These are phyloP conservation scores for Blastomyces parvus DNA, from an alignment of 2,329 filamentous ascomycete species.

Conservation along the genomic window DNA sequence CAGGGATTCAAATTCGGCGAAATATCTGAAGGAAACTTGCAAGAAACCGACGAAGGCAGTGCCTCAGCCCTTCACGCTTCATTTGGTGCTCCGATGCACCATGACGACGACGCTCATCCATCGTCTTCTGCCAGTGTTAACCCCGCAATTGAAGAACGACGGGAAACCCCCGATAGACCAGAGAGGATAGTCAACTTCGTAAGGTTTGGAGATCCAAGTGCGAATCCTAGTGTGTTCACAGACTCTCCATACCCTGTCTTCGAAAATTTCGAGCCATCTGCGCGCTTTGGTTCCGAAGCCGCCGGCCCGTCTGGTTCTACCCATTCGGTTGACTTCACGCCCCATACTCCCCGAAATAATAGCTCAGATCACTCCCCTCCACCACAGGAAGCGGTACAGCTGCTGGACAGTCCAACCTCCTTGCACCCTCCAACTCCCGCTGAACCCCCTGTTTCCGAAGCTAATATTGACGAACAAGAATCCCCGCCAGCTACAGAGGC, in stretches of 20 bases:
- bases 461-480: neutral
- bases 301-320: constrained; percentile 3
- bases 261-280: neutral
- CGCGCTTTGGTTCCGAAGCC: neutral
- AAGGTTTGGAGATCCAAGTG: neutral
- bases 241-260: constrained; percentile 2
- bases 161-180: neutral
- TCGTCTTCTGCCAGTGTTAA: neutral
- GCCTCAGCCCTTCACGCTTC: neutral
- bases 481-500: neutral
- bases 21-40: neutral
- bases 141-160: neutral
- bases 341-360: neutral
- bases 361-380: neutral
- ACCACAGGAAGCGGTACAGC: neutral
- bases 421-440: neutral
- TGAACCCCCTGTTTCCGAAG: neutral
- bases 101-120: too few species aligned
- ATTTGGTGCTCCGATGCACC: neutral
- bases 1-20: neutral
- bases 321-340: neutral
- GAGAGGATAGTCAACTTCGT: neutral
- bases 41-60: neutral
- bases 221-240: neutral
- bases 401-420: neutral